Conservation (phyloP, 805 yeast species). For the Komagataella phaffii region DNA sequence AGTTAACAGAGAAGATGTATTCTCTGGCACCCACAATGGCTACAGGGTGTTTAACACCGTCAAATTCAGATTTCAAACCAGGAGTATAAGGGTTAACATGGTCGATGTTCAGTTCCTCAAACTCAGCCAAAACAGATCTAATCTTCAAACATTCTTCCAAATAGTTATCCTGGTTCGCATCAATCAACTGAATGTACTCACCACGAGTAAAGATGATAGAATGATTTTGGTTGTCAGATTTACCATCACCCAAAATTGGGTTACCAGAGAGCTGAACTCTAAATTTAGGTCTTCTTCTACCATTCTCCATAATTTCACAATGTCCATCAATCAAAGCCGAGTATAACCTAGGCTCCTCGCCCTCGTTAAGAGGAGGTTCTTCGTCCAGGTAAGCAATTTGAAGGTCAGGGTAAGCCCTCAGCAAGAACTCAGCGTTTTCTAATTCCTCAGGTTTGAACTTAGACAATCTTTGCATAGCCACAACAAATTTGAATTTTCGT, state of each 20-base stretch:
- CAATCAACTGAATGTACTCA: conserved; percentile 73
- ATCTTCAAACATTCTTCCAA: conserved; percentile 77
- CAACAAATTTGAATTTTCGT: conserved; percentile 70
- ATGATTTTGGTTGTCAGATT: conserved; percentile 79
- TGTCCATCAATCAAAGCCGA: conserved; percentile 75
- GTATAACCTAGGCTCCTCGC: conserved; percentile 59
- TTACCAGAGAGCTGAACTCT: conserved; percentile 72
- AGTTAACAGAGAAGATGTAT: conserved; percentile 75
- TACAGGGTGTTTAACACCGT: conserved; percentile 47
- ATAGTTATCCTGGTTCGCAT: conserved; percentile 81
- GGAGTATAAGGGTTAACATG: conserved; percentile 78
- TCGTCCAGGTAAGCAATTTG: conserved; percentile 92
- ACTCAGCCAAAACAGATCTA: conserved; percentile 71
- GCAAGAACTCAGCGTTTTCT: conserved; percentile 68
- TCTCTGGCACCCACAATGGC: conserved; percentile 85
- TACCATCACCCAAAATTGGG: conserved; percentile 82
- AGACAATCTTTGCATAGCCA: conserved; percentile 77
- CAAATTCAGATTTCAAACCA: conserved; percentile 39
- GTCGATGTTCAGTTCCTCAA: conserved; percentile 65
- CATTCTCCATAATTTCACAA: conserved; percentile 58
- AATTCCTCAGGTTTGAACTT: conserved; percentile 61
- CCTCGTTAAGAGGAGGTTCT: conserved; percentile 65
- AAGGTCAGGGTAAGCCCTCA: conserved; percentile 75
- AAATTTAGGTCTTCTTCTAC: conserved; percentile 65
- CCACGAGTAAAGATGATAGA: conserved; percentile 72